Conservation (phyloP, 2,329 filamentous ascomycete species). For the Exophiala alcalophila region DNA sequence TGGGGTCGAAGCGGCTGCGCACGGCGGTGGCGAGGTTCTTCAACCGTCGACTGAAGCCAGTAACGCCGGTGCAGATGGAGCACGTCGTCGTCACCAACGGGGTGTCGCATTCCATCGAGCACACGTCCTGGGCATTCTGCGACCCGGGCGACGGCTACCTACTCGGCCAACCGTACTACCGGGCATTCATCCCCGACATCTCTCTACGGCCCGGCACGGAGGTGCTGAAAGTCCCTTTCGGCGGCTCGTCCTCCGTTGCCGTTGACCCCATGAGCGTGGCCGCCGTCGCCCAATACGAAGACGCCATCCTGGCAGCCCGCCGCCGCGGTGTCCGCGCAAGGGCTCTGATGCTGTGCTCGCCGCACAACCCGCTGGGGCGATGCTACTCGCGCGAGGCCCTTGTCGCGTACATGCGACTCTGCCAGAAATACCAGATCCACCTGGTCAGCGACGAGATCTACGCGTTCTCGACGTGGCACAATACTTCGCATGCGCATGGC, state of each 20-base stretch:
- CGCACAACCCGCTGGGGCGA: constrained; percentile 53
- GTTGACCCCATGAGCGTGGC: constrained; percentile 45
- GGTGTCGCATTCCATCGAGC: constrained; percentile 38
- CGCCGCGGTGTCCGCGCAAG: constrained; percentile 42
- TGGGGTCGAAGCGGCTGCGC: constrained; percentile 31
- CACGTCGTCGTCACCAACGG: constrained; percentile 39
- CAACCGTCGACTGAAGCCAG: constrained; percentile 35
- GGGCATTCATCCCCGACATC: constrained; percentile 49
- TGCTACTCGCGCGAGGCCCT: constrained; percentile 46
- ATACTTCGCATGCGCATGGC: no score
- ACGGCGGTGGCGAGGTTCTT: constrained; percentile 36
- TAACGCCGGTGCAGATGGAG: constrained; percentile 29
- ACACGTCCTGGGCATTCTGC: constrained; percentile 35
- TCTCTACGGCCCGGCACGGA: constrained; percentile 42
- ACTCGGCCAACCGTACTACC: constrained; percentile 43
- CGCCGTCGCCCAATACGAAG: constrained; percentile 47
- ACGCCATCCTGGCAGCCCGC: constrained; percentile 39
- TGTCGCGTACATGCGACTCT: constrained; percentile 47
- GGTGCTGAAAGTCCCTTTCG: constrained; percentile 47
- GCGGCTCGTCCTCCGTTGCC: no score
- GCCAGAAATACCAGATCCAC: constrained; percentile 51
- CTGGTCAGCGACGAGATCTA: constrained; percentile 60
- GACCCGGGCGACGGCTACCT: constrained; percentile 39
- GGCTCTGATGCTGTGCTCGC: constrained; percentile 52
- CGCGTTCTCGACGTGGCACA: constrained; percentile 52